Evolutionary conservation across 441 rosid genomes (phyloP).

Genomic region (Pelargonium citronellum): DNA sequence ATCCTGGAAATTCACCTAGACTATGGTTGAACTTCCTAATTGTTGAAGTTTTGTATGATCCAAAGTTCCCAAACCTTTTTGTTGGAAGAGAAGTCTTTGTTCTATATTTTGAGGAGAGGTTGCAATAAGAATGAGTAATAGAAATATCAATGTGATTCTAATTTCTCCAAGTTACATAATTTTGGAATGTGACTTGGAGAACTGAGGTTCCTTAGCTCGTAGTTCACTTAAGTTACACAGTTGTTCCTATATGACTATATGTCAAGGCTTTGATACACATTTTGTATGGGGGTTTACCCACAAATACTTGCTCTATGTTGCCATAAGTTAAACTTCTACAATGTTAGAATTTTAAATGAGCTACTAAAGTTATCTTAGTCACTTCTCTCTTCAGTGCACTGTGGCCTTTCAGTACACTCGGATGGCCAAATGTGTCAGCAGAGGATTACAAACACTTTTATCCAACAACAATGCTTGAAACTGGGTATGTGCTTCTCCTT

Average conservation of each 20-base stretch:
- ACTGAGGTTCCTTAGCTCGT: background rate
- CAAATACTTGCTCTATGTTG: background rate
- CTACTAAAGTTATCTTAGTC: constrained; percentile 19
- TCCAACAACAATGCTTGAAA: constrained; percentile 91
- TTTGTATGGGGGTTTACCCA: background rate
- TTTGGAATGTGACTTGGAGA: background rate
- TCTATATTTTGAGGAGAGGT: background rate
- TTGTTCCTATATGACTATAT: background rate
- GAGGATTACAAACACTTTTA: constrained; percentile 75
- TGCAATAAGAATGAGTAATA: background rate
- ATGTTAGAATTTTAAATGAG: constrained; percentile 9
- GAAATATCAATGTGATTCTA: background rate
- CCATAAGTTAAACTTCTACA: constrained; percentile 1
- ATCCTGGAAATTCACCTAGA: background rate
- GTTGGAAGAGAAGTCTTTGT: background rate
- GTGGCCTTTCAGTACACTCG: constrained; percentile 99
- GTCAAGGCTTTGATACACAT: background rate
- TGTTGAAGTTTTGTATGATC: background rate
- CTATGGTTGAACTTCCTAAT: background rate
- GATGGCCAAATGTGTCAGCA: constrained; percentile 87
- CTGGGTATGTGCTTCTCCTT: constrained; percentile 54
- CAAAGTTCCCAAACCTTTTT: background rate
- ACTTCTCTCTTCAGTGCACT: constrained; percentile 49
- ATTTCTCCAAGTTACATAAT: background rate
- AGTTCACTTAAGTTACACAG: constrained; percentile 2